Conservation (phyloP, 2,329 filamentous ascomycete genomes). For the Penicillium sp. region DNA sequence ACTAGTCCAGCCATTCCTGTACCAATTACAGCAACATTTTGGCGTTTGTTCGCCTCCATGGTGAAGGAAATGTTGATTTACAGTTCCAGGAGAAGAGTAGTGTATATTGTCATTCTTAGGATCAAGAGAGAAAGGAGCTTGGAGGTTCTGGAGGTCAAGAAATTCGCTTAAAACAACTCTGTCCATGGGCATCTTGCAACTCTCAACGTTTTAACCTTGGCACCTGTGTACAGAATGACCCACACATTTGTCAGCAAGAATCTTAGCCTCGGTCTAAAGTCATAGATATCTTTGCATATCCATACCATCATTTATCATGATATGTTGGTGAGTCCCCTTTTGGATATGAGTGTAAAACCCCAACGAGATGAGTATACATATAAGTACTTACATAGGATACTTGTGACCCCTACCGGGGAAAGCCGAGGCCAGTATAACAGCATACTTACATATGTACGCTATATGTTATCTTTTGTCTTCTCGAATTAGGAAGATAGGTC, state of each 20-base stretch:
- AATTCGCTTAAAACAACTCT: neutral
- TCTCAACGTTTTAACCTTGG: neutral
- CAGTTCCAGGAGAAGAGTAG: neutral
- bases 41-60: neutral
- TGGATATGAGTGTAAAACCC: too few species aligned
- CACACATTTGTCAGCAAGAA: neutral
- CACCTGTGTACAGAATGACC: neutral
- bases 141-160: too few species aligned
- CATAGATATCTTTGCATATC: neutral
- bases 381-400: too few species aligned
- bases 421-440: too few species aligned
- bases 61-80: neutral
- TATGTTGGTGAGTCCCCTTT: too few species aligned
- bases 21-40: slow-evolving; percentile 46
- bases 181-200: neutral
- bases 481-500: too few species aligned
- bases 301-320: neutral
- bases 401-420: too few species aligned
- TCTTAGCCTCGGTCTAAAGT: neutral
- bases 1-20: slow-evolving; percentile 51
- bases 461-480: too few species aligned
- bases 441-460: too few species aligned
- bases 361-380: too few species aligned
- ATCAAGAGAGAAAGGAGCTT: neutral
- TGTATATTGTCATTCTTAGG: neutral